Base-by-base conservation (phyloP, 805 yeast species). In the Saturnispora serradocipensis region DNA sequence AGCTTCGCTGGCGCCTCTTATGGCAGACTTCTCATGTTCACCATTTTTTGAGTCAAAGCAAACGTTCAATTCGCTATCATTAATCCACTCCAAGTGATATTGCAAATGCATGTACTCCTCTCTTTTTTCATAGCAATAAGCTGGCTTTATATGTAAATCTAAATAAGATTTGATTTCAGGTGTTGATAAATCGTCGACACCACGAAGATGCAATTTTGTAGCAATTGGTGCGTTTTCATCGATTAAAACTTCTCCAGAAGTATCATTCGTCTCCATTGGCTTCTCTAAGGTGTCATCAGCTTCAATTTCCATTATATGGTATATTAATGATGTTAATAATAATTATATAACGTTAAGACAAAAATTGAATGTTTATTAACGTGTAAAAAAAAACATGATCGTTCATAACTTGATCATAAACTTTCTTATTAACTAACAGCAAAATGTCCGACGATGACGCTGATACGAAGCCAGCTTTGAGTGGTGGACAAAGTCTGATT, bases 111-210 rank as follows among this genome's bases (percentile, higher is more conserved):
- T 59, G 46, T 55, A 67, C 35, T 62, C 49, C 2, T 66, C 67
- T 27, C 62, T 55, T 22, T 54, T 61, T n/a, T 56, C 59, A 48
- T 62, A 68, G 7, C 58, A 57, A 28, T 60, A 58, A 32, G 60
- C 64, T 6, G 71, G 71, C 57, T 64, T 68, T 20, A 73, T 53
- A 58, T 74, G 73, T 50, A 67, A 65, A 51, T 76, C 80, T n/a
- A 82, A 64, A 59, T 72, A 82, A 13, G 72, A 62, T 63, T 79
- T 79, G 56, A 84, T 76, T 51, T 81, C 83, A 46, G 74, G 71
- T 7, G 86, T 80, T 43, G 82, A 74, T 45, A 84, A 68, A 50
- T 75, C 78, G 54, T 83, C 86, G 3, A 84, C 88, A 20, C 90
- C 90, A 43, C 69, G 62, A 4, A 84, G 55, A 51, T 67, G 71